These are phyloP conservation scores for Typha latifolia DNA, from an alignment of 176 grass and related monocot species.

Conservation along the genomic window DNA sequence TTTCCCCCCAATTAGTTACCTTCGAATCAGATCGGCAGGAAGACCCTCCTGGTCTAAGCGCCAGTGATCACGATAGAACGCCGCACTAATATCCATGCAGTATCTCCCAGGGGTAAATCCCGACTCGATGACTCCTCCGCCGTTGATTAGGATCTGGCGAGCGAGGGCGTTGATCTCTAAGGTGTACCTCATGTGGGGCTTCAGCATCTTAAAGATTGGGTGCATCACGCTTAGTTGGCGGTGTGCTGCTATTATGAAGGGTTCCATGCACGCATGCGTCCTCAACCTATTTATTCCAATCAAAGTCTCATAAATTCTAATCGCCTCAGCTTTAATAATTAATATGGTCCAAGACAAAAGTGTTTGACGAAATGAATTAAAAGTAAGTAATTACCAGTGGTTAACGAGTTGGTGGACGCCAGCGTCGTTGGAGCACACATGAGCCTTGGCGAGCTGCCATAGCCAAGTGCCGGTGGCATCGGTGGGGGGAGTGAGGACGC, in stretches of 20 bases:
- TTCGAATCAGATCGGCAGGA: slow-evolving; percentile 81
- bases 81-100: slow-evolving; percentile 72
- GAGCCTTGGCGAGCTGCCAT: slow-evolving; percentile 95
- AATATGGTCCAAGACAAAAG: not conserved
- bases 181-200: slow-evolving; percentile 94
- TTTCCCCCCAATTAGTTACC: slow-evolving; percentile 20
- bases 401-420: slow-evolving; percentile 91
- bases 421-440: slow-evolving; percentile 95
- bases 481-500: slow-evolving; percentile 70
- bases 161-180: slow-evolving; percentile 88
- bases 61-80: slow-evolving; percentile 53
- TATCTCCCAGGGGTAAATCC: slow-evolving; percentile 67
- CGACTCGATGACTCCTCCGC: slow-evolving; percentile 87
- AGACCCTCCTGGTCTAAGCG: slow-evolving; percentile 85
- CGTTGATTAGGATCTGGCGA: slow-evolving; percentile 88
- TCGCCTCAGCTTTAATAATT: not conserved
- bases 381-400: slow-evolving; percentile 44
- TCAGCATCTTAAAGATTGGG: slow-evolving; percentile 82
- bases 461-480: slow-evolving; percentile 87
- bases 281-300: slow-evolving; percentile 36
- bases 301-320: not conserved
- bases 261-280: slow-evolving; percentile 90
- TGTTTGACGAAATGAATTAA: not conserved
- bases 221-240: slow-evolving; percentile 91
- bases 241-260: slow-evolving; percentile 75